Evolutionary conservation across 306 rosid species (phyloP).

Genomic region (Cucurbita argyrosperma): DNA sequence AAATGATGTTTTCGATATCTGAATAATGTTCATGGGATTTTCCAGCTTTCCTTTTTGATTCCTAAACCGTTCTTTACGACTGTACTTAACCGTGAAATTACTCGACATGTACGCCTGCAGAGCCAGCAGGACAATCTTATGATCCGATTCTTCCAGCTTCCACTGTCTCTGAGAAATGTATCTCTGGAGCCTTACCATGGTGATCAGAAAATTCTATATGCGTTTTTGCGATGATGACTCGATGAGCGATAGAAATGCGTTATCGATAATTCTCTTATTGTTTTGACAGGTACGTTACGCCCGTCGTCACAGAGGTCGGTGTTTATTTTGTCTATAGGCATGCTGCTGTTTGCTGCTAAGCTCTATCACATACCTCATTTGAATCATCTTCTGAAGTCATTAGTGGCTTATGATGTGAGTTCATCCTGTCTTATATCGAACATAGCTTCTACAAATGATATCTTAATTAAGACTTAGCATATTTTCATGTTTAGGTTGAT

Average conservation of each 20-base stretch:
- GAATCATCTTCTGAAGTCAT: conserved; percentile 45
- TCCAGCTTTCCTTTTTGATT: neutral
- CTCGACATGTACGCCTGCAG: conserved; percentile 29
- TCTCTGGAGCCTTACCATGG: conserved; percentile 60
- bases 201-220: conserved; percentile 9
- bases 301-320: conserved; percentile 62
- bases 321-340: conserved; percentile 52
- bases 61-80: neutral
- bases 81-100: neutral
- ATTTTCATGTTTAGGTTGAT: conserved; percentile 44
- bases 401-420: conserved; percentile 59
- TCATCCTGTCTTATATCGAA: neutral
- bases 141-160: conserved; percentile 72
- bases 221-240: neutral
- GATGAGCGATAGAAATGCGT: neutral
- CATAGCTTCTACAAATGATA: neutral
- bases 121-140: conserved; percentile 46
- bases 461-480: neutral
- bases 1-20: neutral
- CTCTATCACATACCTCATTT: conserved; percentile 61
- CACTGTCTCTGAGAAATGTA: conserved; percentile 57
- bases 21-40: neutral
- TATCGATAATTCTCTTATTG: neutral
- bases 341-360: conserved; percentile 71
- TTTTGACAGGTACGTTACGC: conserved; percentile 41